Base-by-base conservation (phyloP, 2,329 filamentous ascomycete genomes). In the Calonectria pseudoturangicola region DNA sequence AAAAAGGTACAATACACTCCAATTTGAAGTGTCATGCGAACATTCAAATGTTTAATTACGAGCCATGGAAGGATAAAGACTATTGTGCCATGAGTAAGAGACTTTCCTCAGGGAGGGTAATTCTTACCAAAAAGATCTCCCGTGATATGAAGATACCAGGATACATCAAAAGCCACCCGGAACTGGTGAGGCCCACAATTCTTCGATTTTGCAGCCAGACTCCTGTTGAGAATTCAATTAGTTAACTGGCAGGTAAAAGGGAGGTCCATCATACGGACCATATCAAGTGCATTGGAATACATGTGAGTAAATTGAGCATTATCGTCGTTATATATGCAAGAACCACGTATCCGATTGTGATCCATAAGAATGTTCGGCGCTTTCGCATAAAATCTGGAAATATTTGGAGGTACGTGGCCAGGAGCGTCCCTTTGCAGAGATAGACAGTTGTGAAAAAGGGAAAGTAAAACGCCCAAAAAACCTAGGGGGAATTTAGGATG, bases 331-430 rank as follows among this genome's bases (percentile, higher is more conserved):
- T 4, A 13, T 63, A 63, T 16, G 58, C 16, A 45, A 43, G 25
- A 43, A 30, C 39, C 18, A 9, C 30, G 3, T 45, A 63, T 4
- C 7, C 25, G n/a, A 63, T 45, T 12, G 39, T 45, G 7, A 21
- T 28, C 58, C 58, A 63, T 5, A 63, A 15, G 18, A 43, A 63
- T 21, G 18, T 18, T 13, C 58, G 36, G 2, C 58, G 58, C 27
- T 63, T 63, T n/a, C 15, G 39, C 58, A 63, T 63, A n/a, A 45
- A 43, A 5, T 30, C 36, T 6, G 58, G 58, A n/a, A 63, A 63
- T 1, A 63, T 43, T 28, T 63, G 58, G 4, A 63, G 13, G 27
- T 63, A 63, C 28, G 41, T 45, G 3, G 58, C 6, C 10, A 63
- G 41, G 13, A 63, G 41, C 6, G 39, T 45, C 4, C 39, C 58